These are phyloP conservation scores for Volvariella volvacea DNA, from an alignment of 1,284 basidiomycete genomes.

Conservation along the genomic window DNA sequence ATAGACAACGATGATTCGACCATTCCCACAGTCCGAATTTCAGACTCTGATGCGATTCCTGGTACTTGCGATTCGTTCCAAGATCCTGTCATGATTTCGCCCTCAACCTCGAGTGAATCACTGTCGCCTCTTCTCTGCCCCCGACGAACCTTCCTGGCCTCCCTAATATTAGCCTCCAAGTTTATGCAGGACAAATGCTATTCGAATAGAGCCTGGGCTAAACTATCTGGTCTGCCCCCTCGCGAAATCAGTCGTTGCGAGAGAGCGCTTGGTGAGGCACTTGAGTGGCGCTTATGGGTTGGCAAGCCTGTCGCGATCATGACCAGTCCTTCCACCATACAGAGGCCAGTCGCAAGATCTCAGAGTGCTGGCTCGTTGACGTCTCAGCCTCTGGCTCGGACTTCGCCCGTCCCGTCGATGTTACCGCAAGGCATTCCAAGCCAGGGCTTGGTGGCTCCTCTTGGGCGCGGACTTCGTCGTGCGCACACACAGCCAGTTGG, in stretches of 20 bases:
- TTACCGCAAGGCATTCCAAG: not conserved
- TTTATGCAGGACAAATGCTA: conserved; percentile 92
- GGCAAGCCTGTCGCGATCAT: conserved; percentile 41
- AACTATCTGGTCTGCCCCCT: conserved; percentile 71
- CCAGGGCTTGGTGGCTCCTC: not conserved
- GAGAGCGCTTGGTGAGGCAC: conserved; percentile 69
- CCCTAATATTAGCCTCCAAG: conserved; percentile 84
- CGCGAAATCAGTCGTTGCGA: conserved; percentile 78
- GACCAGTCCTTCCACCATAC: conserved; percentile 10
- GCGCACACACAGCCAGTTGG: not conserved
- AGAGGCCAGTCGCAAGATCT: conserved; percentile 29
- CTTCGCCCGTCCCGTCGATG: not conserved
- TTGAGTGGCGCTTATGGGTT: conserved; percentile 82
- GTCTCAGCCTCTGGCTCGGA: conserved; percentile 7
- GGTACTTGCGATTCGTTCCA: not conserved
- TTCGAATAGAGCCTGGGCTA: conserved; percentile 89
- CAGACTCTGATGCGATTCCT: conserved; percentile 13
- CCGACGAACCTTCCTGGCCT: conserved; percentile 81
- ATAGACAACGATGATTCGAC: not conserved
- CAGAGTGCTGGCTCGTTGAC: conserved; percentile 35
- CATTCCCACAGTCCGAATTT: conserved; percentile 31
- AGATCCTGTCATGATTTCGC: conserved; percentile 11
- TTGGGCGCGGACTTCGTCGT: not conserved
- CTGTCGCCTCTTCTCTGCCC: conserved; percentile 79
- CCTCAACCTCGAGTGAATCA: conserved; percentile 14